A percentile compares a stretch with the other conserved stretches of the same genome.
Conservation (phyloP, 1,284 basidiomycete genomes). For the Chiua sp. region DNA sequence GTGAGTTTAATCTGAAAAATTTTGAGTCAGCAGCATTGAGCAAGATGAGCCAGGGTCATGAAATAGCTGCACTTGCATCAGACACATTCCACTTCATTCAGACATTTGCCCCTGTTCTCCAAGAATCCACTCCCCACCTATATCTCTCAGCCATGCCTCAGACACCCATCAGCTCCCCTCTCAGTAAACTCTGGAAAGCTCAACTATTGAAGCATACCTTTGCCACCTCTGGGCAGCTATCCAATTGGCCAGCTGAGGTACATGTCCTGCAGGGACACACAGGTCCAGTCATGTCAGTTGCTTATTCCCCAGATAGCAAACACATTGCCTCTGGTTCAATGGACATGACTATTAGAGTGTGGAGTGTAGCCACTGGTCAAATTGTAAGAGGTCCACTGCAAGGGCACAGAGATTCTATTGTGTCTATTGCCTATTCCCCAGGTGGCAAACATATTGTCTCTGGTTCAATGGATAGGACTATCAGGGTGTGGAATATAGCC, state of each 20-base stretch:
- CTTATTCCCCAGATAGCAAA: neutral
- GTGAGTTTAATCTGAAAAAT: neutral
- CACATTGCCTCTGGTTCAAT: neutral
- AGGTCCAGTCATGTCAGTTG: neutral
- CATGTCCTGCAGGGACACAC: neutral
- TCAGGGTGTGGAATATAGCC: neutral
- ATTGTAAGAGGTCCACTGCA: neutral
- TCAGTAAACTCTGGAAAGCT: neutral
- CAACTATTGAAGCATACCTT: neutral
- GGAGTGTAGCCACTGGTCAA: neutral
- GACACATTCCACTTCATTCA: slow-evolving; percentile 2
- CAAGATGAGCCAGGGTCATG: neutral
- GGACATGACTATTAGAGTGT: slow-evolving; percentile 1
- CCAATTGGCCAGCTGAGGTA: neutral
- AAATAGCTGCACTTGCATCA: slow-evolving; percentile 3
- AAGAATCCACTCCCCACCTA: neutral
- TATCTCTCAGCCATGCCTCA: slow-evolving; percentile 5
- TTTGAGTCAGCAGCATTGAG: neutral
- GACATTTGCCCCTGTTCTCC: neutral
- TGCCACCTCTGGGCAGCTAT: neutral
- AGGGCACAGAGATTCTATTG: neutral
- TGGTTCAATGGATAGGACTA: neutral
- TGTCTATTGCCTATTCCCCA: neutral
- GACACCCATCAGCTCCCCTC: neutral
- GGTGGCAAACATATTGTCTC: neutral